Base-by-base conservation (phyloP, 2,329 filamentous ascomycete species). In the Corniculantispora saksenae region DNA sequence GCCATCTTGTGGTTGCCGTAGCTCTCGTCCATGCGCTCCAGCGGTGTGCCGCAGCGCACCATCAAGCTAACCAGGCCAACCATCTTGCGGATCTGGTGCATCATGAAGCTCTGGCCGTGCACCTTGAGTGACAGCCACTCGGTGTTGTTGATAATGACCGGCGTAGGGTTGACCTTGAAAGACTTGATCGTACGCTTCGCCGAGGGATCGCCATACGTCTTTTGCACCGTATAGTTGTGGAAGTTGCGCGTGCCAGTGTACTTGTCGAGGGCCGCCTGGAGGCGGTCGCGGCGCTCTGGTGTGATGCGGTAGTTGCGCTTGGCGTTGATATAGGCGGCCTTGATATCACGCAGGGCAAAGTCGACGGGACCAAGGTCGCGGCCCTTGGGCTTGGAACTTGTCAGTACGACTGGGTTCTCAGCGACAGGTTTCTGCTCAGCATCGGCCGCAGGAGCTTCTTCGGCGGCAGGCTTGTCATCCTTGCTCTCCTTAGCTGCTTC, bases 31-130 rank as follows among this genome's bases (percentile, higher is more conserved):
- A 99, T 91, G 32, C 91, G 86, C 13, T 86, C 80, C 4, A 89
- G 82, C 4, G 91, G 83, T n/a, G 89, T 89, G 59, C 93, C 95
- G 76, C 91, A 96, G 45, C 95, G 89, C 8, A 96, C 90, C 7
- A 94, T 83, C 66, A 99, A 83, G 40, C 92, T 88, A 10, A 89
- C 92, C 90, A 99, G 93, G 64, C 92, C 93, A 19, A 99, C 92
- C 95, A 99, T 98, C 80, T 98, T 99, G 73, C 95, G 90, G 78
- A 99, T 99, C 81, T 99, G 95, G 78, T 99, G 95, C 95, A 99
- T 99, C 95, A 99, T 99, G 84, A 99, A 99, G 74, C 91, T 94
- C 79, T 99, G 95, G 0, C 95, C 95, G 78, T 99, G 95, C 27
- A 99, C 94, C 76, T 97, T 97, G 70, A 98, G 83, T 51, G 91